Evolutionary conservation across 2,329 filamentous ascomycete genomes (phyloP).

Genomic region (Periconia sp.): DNA sequence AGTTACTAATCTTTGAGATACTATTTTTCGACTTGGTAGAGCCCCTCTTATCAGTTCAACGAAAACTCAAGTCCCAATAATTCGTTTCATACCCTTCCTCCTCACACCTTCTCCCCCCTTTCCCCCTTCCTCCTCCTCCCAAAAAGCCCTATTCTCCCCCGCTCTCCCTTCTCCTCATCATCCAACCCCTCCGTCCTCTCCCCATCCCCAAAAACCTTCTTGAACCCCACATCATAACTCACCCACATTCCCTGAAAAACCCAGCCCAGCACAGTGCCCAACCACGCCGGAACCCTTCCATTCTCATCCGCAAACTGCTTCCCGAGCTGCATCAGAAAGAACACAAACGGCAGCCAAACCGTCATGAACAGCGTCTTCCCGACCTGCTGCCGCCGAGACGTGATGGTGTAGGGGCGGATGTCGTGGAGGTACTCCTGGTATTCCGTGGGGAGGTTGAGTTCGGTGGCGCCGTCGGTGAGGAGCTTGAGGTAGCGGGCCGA

Average conservation of each 20-base stretch:
- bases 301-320: constrained; percentile 62
- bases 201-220: constrained; percentile 78
- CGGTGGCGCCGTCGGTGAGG: constrained; percentile 73
- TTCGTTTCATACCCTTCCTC: too few relatives aligned
- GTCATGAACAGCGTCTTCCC: constrained; percentile 66
- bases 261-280: constrained; percentile 55
- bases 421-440: constrained; percentile 74
- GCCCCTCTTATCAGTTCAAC: too few relatives aligned
- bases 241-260: constrained; percentile 63
- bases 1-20: too few relatives aligned
- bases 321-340: constrained; percentile 55
- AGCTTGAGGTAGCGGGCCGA: constrained; percentile 82
- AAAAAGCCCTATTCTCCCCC: not conserved
- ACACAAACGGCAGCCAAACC: constrained; percentile 61
- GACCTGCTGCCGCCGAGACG: constrained; percentile 64
- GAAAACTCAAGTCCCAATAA: too few relatives aligned
- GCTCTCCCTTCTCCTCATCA: not conserved
- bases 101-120: too few relatives aligned
- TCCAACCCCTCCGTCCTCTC: constrained; percentile 60
- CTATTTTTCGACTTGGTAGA: too few relatives aligned
- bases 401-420: constrained; percentile 71
- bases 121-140: not conserved
- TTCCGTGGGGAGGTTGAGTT: constrained; percentile 76
- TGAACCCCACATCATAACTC: constrained; percentile 66
- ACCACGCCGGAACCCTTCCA: constrained; percentile 70